Conservation (phyloP, 202 grass and related monocot species). For the Hordeum pubiflorum region DNA sequence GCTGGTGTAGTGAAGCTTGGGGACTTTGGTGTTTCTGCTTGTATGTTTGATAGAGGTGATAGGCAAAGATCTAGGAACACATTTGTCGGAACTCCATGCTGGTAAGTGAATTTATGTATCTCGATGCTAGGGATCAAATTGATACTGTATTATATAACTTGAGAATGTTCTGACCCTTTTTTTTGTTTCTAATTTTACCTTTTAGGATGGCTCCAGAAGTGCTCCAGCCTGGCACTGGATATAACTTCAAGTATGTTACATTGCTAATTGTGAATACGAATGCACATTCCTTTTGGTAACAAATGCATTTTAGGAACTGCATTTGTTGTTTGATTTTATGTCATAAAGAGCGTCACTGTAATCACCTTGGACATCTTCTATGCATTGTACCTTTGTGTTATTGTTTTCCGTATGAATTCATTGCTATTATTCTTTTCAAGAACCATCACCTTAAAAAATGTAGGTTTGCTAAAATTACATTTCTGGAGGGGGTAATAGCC, state of each 20-base stretch:
- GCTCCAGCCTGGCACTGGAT: conserved; percentile 88
- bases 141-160: neutral
- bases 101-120: conserved; percentile 34
- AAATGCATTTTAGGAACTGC: neutral
- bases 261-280: conserved; percentile 27
- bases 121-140: neutral
- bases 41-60: conserved; percentile 98
- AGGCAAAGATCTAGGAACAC: conserved; percentile 95
- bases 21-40: conserved; percentile 95
- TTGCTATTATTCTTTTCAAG: neutral
- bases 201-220: conserved; percentile 99
- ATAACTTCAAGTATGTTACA: conserved; percentile 92
- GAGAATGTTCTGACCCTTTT: conserved; percentile 14
- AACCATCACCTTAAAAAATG: neutral
- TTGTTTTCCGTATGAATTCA: conserved; percentile 2
- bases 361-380: neutral
- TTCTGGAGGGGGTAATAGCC: neutral
- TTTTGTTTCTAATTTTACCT: conserved; percentile 19
- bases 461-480: neutral
- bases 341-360: neutral
- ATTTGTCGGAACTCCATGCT: conserved; percentile 99
- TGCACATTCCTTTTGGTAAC: neutral
- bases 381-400: neutral
- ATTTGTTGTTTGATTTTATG: neutral
- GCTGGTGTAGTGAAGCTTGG: conserved; percentile 87